phyloP scores from a whole-genome alignment of 805 yeast genomes.

The Nakazawaea molendinolei region DNA sequence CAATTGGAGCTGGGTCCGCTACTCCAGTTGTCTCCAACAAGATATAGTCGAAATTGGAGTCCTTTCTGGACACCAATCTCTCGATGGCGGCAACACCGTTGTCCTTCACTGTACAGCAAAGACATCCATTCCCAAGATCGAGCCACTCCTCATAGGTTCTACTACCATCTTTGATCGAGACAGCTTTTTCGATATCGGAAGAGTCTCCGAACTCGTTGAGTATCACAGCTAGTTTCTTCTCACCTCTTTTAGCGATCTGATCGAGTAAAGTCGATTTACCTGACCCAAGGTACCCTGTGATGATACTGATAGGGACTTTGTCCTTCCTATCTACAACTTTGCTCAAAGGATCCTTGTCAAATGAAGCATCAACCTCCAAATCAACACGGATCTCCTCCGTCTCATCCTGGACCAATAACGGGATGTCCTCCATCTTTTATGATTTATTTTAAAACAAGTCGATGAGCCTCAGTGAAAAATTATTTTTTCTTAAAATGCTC shows the following conservation, averaged over 20 bases:
- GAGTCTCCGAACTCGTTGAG: constrained; percentile 92
- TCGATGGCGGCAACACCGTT: constrained; percentile 94
- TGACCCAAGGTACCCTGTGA: constrained; percentile 92
- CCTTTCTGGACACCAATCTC: constrained; percentile 64
- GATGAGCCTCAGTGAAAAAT: no score
- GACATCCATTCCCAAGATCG: constrained; percentile 93
- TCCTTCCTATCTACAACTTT: constrained; percentile 13
- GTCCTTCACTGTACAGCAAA: constrained; percentile 94
- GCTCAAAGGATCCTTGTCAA: constrained; percentile 9
- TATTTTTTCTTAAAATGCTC: no score
- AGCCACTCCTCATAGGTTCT: constrained; percentile 84
- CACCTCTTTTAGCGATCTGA: constrained; percentile 62
- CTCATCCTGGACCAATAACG: constrained; percentile 6
- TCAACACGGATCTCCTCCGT: constrained; percentile 3
- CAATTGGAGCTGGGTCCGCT: constrained; percentile 97
- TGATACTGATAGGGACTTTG: constrained; percentile 84
- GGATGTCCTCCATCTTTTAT: constrained; percentile 12
- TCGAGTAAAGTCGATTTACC: constrained; percentile 88
- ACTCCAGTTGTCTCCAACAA: constrained; percentile 90
- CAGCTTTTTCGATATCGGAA: constrained; percentile 78
- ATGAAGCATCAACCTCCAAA: not conserved
- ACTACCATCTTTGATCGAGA: constrained; percentile 55
- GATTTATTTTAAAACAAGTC: no score
- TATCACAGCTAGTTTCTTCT: constrained; percentile 77
- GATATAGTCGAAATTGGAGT: constrained; percentile 80